Evolutionary conservation across 2,329 filamentous ascomycete genomes (phyloP), one percentile per base, ranked within the genome.

Genomic region (Neofusicoccum ribis): DNA sequence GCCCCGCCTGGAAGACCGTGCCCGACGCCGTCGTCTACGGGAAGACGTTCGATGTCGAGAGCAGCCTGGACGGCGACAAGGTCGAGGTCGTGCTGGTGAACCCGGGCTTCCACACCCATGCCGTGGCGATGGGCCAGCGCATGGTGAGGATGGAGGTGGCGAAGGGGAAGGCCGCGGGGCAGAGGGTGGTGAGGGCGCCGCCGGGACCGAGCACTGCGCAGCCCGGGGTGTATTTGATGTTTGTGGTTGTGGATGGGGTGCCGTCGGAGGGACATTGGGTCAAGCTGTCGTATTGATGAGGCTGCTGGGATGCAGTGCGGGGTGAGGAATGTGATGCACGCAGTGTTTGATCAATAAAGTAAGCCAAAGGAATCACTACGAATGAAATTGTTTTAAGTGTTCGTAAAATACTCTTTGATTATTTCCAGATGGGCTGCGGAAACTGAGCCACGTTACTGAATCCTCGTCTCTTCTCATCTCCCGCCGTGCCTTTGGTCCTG

Each of bases 21-120:
- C 72, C 72, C 4, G 77, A 72, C 23, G 72, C 71, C 3, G 70
- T 86, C 5, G 73, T 80, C 66, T 73, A 63, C 20, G 58, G 78
- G 2, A 75, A 70, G 27, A 72, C 68, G 5, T 83, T 84, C 66
- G 72, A 67, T 0, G 69, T 84, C 43, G 70, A 67, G 1, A 83
- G 84, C 67, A 77, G 69, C 9, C 72, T 73, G 23, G 73, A 71
- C 15, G 77, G 78, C 0, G 70, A 77, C 49, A 70, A 69, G 3
- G 71, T 81, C 15, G 79, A 81, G 66, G 75, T 84, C 2, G 72
- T 76, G 3, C 73, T 86, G 17, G 82, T 84, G 67, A 77, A 84
- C 67, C 81, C 81, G 6, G 84, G 84, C 1, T 86, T 83, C 65
- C 80, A 85, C 31, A 86, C 84, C 41, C 84, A 86, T 70, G 80